Evolutionary conservation across 1,139 yeast genomes (phyloP).

Genomic region (Scheffersomyces cryptocercus): DNA sequence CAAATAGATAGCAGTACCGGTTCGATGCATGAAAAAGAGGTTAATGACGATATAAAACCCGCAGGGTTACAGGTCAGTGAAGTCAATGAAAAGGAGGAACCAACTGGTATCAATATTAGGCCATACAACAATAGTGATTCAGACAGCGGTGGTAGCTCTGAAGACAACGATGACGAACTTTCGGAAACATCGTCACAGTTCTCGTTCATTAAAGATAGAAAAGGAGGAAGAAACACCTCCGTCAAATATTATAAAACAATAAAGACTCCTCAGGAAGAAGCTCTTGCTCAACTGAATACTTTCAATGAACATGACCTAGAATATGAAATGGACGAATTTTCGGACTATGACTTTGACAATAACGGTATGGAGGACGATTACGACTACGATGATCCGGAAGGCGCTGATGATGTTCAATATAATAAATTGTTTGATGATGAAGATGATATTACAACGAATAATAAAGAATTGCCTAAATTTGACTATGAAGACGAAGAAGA

Average conservation of each 20-base stretch:
- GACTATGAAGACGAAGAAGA: too few species aligned
- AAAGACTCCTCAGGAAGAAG: slow-evolving; percentile 16
- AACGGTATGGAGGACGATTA: slow-evolving; percentile 45
- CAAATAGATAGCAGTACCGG: background rate
- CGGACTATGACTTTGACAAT: slow-evolving; percentile 46
- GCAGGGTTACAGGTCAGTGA: slow-evolving; percentile 4
- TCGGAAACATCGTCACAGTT: slow-evolving; percentile 49
- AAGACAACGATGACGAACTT: slow-evolving; percentile 19
- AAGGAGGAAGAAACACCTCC: slow-evolving; percentile 62
- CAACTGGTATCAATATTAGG: background rate
- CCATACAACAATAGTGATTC: slow-evolving; percentile 7
- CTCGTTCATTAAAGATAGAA: slow-evolving; percentile 56
- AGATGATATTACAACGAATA: slow-evolving; percentile 1
- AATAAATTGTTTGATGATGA: slow-evolving; percentile 23
- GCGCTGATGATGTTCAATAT: slow-evolving; percentile 44
- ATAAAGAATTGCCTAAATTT: too few species aligned
- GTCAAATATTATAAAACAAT: slow-evolving; percentile 58
- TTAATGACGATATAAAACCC: too few species aligned
- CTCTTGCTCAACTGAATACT: slow-evolving; percentile 14
- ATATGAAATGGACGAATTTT: slow-evolving; percentile 34
- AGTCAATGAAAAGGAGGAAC: background rate
- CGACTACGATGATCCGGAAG: slow-evolving; percentile 47
- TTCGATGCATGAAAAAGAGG: background rate
- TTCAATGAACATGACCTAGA: slow-evolving; percentile 34
- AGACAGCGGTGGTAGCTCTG: slow-evolving; percentile 14